Conservation (phyloP, 1,284 basidiomycete genomes). For the Ustilago trichophora region DNA sequence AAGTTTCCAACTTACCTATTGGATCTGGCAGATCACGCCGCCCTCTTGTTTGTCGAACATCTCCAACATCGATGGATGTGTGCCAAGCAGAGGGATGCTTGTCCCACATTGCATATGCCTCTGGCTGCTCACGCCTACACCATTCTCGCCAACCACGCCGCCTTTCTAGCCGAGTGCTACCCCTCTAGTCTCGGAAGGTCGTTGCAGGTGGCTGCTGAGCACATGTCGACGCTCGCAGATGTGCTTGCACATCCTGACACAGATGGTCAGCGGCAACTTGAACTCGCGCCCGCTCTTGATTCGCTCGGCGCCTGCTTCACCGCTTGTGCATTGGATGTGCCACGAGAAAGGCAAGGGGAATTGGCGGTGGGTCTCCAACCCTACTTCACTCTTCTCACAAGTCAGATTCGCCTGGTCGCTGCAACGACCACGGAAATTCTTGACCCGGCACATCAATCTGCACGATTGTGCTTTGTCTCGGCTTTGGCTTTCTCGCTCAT, state of each 20-base stretch:
- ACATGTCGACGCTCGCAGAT: conserved; percentile 22
- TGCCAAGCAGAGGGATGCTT: conserved; percentile 15
- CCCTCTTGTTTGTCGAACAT: conserved; percentile 25
- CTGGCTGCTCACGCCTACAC: conserved; percentile 14
- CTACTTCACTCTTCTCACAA: conserved; percentile 15
- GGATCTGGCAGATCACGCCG: conserved; percentile 29
- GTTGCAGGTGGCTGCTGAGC: conserved; percentile 23
- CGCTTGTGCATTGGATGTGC: conserved; percentile 2
- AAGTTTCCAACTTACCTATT: conserved; percentile 16
- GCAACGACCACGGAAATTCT: neutral
- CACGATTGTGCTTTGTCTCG: conserved; percentile 10
- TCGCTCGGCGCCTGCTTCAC: conserved; percentile 18
- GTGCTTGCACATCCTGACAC: conserved; percentile 1
- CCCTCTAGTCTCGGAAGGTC: conserved; percentile 3
- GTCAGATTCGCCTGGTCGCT: conserved; percentile 8
- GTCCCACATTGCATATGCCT: conserved; percentile 11
- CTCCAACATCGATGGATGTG: conserved; percentile 33
- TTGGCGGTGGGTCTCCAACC: conserved; percentile 16
- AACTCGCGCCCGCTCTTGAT: neutral
- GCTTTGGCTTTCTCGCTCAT: conserved; percentile 1
- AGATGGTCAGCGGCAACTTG: neutral
- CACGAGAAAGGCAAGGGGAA: neutral
- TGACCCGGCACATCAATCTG: neutral
- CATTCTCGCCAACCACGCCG: conserved; percentile 5
- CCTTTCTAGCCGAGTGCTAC: conserved; percentile 14